These are phyloP conservation scores for Euphorbia tirucalli DNA, from an alignment of 345 rosid species.

Conservation along the genomic window DNA sequence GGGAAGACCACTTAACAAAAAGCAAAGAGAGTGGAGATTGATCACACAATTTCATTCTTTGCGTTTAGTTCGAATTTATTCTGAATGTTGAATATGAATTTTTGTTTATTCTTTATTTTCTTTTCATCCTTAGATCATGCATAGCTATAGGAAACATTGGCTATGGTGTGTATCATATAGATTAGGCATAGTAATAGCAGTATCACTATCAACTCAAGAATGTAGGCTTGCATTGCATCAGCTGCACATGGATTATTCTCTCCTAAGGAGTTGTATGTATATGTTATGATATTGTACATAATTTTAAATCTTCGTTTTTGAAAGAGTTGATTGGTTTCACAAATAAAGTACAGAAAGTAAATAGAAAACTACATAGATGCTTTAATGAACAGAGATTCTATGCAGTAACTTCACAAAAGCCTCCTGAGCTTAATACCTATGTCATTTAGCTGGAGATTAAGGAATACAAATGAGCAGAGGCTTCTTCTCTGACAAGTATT, in stretches of 20 bases:
- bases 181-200: too few relatives aligned
- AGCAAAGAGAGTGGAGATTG: slow-evolving; percentile 79
- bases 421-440: neutral
- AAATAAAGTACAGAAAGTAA: neutral
- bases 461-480: neutral
- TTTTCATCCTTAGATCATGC: neutral
- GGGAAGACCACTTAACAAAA: slow-evolving; percentile 88
- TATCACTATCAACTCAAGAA: too few relatives aligned
- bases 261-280: too few relatives aligned
- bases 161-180: too few relatives aligned
- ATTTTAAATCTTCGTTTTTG: neutral
- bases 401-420: neutral
- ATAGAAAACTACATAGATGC: too few relatives aligned
- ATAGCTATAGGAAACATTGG: slow-evolving; percentile 3
- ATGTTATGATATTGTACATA: neutral
- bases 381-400: neutral
- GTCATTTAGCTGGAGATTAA: neutral
- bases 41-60: slow-evolving; percentile 59
- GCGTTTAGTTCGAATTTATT: slow-evolving; percentile 56
- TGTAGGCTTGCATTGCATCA: too few relatives aligned
- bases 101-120: neutral
- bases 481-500: neutral
- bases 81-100: slow-evolving; percentile 35
- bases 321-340: neutral
- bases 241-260: too few relatives aligned